These are phyloP conservation scores for Pleurotus sapidus DNA, from an alignment of 768 basidiomycete species.

Conservation along the genomic window DNA sequence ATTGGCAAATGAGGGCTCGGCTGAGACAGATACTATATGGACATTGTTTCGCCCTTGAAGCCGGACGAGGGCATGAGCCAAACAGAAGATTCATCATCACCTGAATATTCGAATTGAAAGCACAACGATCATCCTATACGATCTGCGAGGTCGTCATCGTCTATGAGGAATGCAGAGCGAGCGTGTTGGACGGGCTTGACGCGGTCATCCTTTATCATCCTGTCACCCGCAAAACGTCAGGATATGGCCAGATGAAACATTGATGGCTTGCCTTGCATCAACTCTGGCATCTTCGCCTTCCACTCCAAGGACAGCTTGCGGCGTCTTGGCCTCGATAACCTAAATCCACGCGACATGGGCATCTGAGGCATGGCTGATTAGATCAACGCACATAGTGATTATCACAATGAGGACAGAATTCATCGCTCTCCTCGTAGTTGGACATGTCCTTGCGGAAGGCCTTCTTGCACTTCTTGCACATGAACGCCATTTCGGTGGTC, in stretches of 20 bases:
- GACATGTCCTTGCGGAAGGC: conserved; percentile 96
- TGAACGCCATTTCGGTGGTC: conserved; percentile 81
- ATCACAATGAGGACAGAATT: conserved; percentile 97
- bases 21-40: too few species aligned
- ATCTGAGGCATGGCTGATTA: not conserved
- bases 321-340: conserved; percentile 92
- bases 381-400: conserved; percentile 86
- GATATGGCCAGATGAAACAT: not conserved
- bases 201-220: conserved; percentile 90
- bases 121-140: conserved; percentile 36
- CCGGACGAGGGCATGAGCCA: too few species aligned
- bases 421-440: conserved; percentile 92
- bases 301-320: conserved; percentile 79
- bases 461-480: conserved; percentile 91
- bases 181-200: conserved; percentile 44
- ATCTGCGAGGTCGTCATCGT: conserved; percentile 44
- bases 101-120: too few species aligned
- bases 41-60: too few species aligned
- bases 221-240: conserved; percentile 24
- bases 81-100: too few species aligned
- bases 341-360: conserved; percentile 24
- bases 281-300: conserved; percentile 91
- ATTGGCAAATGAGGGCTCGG: too few species aligned
- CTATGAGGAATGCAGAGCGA: conserved; percentile 43
- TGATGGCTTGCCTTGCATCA: conserved; percentile 68